Conservation (phyloP, 495 filamentous ascomycete genomes). For the Xylaria grammica region DNA sequence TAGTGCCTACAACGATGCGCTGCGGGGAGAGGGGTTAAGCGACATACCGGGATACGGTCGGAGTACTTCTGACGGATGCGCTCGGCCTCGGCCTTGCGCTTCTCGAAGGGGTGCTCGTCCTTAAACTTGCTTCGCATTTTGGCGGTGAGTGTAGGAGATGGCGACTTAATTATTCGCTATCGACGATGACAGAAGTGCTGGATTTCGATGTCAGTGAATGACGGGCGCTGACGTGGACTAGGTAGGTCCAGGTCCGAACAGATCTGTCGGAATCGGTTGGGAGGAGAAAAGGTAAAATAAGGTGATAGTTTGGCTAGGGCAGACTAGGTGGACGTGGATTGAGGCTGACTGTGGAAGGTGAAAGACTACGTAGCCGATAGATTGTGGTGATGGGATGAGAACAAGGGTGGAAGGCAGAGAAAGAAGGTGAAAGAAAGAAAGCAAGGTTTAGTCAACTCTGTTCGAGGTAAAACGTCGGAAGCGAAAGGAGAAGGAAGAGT, state of each 20-base stretch:
- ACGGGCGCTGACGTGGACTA: neutral
- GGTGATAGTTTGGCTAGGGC: constrained; percentile 2
- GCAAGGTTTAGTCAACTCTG: neutral
- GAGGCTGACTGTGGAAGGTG: neutral
- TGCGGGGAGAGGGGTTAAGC: neutral
- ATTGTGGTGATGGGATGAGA: neutral
- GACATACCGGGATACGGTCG: constrained; percentile 95
- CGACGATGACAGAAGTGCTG: neutral
- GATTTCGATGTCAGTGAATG: constrained; percentile 11
- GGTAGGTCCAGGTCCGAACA: constrained; percentile 26
- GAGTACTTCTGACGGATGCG: constrained; percentile 98
- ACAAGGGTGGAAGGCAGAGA: constrained; percentile 2
- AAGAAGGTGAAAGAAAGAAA: neutral
- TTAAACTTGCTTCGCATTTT: constrained; percentile 97
- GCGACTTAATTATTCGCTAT: neutral
- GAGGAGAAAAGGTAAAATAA: constrained; percentile 18
- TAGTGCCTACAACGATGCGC: neutral
- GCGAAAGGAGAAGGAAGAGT: neutral
- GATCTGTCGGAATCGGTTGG: constrained; percentile 25
- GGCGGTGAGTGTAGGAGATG: constrained; percentile 14
- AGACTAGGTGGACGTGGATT: constrained; percentile 23
- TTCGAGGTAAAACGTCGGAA: neutral
- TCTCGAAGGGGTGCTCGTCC: constrained; percentile 99
- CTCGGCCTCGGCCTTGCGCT: constrained; percentile 98
- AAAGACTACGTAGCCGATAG: neutral